Base-by-base conservation (phyloP, 768 basidiomycete genomes). In the Termitomyces sp. region DNA sequence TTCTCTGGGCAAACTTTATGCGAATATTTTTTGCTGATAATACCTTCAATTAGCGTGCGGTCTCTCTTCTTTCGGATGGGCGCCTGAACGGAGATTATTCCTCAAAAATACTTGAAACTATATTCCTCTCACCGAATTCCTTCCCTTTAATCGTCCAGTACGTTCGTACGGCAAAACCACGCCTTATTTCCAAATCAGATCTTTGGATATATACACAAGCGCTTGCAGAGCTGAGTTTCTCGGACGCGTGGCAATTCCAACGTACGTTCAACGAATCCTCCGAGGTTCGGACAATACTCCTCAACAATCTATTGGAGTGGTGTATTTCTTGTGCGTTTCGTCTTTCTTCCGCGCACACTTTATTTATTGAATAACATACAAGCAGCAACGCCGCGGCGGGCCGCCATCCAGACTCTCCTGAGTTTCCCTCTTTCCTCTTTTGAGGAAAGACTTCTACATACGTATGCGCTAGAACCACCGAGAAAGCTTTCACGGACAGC, bases 241-340 rank as follows among this genome's bases (percentile, higher is more conserved):
- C 79, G 57, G 85, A 90, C 50, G 90, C 90, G 4, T 93, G 90
- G 91, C 75, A 78, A 52, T 92, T 82, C 65, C 85, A 89, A 61
- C 77, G 86, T 16, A 84, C 84, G 0, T 92, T 91, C 63, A 78
- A 77, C 32, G 88, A 93, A 63, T 69, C 64, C 12, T 76, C 79
- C 37, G 72, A 77, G 27, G 80, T 78, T 24, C 81, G 87, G 2
- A 68, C 76, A 14, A 74, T 82, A 43, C 68, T 92, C 9, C 69
- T 88, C 18, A 71, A 72, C 52, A 87, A 82, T 62, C 70, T 90
- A 16, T 64, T 91, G 2, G 79, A 81, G 53, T 91, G 87, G 87
- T 81, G 79, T 63, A 73, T 91, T 53, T 79, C 77, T 48, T 86
- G 90, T 92, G 68, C 65, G 88, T 81, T 6, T 43, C 27, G 18